These are phyloP conservation scores for Coemansia sp. DNA, from an alignment of 192 early-diverging fungal genomes.

Conservation along the genomic window DNA sequence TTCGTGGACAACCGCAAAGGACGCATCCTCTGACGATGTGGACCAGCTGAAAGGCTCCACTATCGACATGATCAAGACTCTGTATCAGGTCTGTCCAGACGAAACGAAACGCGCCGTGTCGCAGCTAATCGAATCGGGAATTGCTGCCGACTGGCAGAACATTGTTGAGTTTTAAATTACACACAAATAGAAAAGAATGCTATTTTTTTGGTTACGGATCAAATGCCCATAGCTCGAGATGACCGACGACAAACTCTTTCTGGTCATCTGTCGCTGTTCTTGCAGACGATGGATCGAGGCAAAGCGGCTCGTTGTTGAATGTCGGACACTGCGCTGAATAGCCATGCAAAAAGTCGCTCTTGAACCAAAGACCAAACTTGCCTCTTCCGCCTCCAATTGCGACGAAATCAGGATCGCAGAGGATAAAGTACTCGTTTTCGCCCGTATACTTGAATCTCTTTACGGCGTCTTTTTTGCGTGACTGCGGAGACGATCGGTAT, in stretches of 20 bases:
- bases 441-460: slow-evolving; percentile 70
- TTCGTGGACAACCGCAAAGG: slow-evolving; percentile 21
- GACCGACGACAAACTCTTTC: slow-evolving; percentile 47
- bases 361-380: slow-evolving; percentile 72
- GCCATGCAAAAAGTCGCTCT: slow-evolving; percentile 66
- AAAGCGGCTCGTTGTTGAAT: slow-evolving; percentile 71
- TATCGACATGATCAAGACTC: background rate
- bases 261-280: slow-evolving; percentile 41
- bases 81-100: background rate
- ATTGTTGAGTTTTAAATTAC: background rate
- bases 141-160: slow-evolving; percentile 4
- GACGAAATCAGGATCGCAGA: slow-evolving; percentile 69
- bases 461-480: slow-evolving; percentile 50
- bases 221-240: slow-evolving; percentile 51
- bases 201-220: slow-evolving; percentile 10
- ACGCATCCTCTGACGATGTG: background rate
- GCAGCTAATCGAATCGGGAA: background rate
- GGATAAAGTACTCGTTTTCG: slow-evolving; percentile 76
- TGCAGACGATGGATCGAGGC: slow-evolving; percentile 30
- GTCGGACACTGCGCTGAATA: slow-evolving; percentile 67
- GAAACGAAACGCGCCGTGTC: background rate
- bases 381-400: slow-evolving; percentile 79
- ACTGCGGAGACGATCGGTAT: slow-evolving; percentile 39
- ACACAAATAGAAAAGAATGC: slow-evolving; percentile 2
- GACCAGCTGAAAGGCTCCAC: background rate